A percentile compares a stretch with the other conserved stretches of the same genome.
Evolutionary conservation across 306 rosid species (phyloP).

Genomic region (Adenanthera pavonina): DNA sequence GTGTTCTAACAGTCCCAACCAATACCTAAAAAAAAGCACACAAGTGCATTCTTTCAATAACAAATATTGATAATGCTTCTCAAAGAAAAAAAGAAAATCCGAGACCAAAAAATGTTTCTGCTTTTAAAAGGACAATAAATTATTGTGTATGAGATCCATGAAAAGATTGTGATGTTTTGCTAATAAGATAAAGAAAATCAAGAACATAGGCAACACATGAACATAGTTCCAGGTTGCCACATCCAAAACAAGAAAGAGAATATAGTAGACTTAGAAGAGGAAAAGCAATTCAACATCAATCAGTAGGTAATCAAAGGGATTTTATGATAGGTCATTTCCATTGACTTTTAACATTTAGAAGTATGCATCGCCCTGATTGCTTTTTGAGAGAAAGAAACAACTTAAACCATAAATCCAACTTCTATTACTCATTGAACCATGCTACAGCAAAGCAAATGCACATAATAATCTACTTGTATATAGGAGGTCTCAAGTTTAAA

Average conservation of each 20-base stretch:
- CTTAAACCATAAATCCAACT: conserved; percentile 17
- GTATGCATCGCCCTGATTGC: neutral
- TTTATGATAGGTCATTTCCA: neutral
- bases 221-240: conserved; percentile 18
- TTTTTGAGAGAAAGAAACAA: conserved; percentile 13
- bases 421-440: conserved; percentile 2
- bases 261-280: conserved; percentile 7
- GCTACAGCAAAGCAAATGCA: conserved; percentile 29
- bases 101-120: conserved; percentile 3
- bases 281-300: conserved; percentile 13
- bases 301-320: conserved; percentile 13
- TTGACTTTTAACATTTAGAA: neutral
- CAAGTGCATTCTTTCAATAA: conserved; percentile 31
- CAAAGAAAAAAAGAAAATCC: neutral
- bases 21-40: conserved; percentile 59
- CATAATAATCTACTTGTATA: neutral
- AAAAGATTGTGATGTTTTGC: conserved; percentile 23
- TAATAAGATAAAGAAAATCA: conserved; percentile 23
- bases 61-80: conserved; percentile 29
- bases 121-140: conserved; percentile 4
- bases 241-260: conserved; percentile 35
- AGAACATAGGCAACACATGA: conserved; percentile 8
- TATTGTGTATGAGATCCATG: conserved; percentile 6
- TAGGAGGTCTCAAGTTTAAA: conserved; percentile 8
- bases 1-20: conserved; percentile 73